Evolutionary conservation across 257 asterid genomes (phyloP).

Genomic region (Fraxinus americana): DNA sequence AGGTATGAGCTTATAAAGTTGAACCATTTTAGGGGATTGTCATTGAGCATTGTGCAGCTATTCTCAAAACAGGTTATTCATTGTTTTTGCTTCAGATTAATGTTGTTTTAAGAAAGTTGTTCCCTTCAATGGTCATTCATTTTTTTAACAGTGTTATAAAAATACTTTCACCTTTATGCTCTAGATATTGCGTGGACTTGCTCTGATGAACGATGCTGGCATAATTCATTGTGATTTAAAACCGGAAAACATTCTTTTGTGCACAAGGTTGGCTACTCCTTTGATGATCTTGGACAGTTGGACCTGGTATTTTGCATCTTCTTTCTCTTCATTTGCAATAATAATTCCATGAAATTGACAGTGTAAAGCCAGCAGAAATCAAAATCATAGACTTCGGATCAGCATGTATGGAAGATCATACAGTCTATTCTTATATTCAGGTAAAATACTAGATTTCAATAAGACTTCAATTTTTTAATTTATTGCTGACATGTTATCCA

Average conservation of each 20-base stretch:
- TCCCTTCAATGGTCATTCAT: conserved; percentile 25
- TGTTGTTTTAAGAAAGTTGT: conserved; percentile 24
- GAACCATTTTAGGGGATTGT: conserved; percentile 89
- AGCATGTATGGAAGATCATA: conserved; percentile 95
- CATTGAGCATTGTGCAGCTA: conserved; percentile 89
- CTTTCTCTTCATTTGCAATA: conserved; percentile 26
- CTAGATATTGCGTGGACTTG: conserved; percentile 91
- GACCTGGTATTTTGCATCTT: conserved; percentile 26
- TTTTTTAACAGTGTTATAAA: conserved; percentile 24
- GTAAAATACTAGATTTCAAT: conserved; percentile 36
- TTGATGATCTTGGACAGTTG: conserved; percentile 26
- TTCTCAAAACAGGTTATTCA: conserved; percentile 87
- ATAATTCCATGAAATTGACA: conserved; percentile 48
- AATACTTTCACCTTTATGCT: conserved; percentile 23
- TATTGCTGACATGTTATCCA: conserved; percentile 27
- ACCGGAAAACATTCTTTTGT: conserved; percentile 95
- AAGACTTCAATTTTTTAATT: conserved; percentile 23
- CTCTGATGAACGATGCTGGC: conserved; percentile 93
- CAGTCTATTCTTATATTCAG: conserved; percentile 98
- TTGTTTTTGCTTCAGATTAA: conserved; percentile 26
- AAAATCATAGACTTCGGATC: conserved; percentile 99
- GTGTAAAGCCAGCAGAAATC: conserved; percentile 90
- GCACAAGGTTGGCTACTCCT: conserved; percentile 72
- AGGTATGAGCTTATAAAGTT: conserved; percentile 98
- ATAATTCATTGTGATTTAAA: conserved; percentile 96